Evolutionary conservation across 1,284 basidiomycete genomes (phyloP), one percentile per base, ranked within the genome.

Genomic region (Pyrrhoderma noxium): DNA sequence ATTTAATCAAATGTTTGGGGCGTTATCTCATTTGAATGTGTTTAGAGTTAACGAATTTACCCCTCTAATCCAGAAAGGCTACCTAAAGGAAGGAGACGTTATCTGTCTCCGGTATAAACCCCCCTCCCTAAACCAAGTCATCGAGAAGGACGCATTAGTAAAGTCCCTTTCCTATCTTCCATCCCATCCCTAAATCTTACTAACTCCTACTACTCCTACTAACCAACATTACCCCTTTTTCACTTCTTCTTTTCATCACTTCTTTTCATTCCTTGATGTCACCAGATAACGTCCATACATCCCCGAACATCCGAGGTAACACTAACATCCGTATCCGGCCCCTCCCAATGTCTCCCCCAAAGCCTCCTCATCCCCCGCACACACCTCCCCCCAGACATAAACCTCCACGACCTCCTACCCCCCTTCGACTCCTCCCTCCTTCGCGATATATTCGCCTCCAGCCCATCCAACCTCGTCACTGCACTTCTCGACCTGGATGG

Each of bases 71-170:
- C 71, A 72, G 56, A 66, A 66, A 36, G 68, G 66, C 0, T 65
- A 78, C 8, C 52, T 81, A 22, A 66, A 67, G 41, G 68, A 68
- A 18, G 78, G 76, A 1, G 79, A 82, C 61, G 62, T 82, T 9
- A 65, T 82, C 13, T 69, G 70, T 0, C 77, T 79, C 60, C 70
- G 65, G 51, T 70, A 77, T 14, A 63, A 65, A 13, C 79, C 80
- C 56, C 50, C 67, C 0, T 58, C 54, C 1, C 45, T 68, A 4
- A 63, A 66, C 43, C 42, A 71, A 2, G 56, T 64, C 0, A 64
- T 80, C 9, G 75, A 78, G 61, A 80, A 80, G 56, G 79, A 82
- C 54, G 64, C 70, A 19, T 63, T 80, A 36, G 78, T 79, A 43
- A 44, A 44, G 45, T n/a, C 44, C 42, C 36, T 19, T 21, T 9